These are phyloP conservation scores for Chaetomium globosum DNA, from an alignment of 2,329 filamentous ascomycete species.

Conservation along the genomic window DNA sequence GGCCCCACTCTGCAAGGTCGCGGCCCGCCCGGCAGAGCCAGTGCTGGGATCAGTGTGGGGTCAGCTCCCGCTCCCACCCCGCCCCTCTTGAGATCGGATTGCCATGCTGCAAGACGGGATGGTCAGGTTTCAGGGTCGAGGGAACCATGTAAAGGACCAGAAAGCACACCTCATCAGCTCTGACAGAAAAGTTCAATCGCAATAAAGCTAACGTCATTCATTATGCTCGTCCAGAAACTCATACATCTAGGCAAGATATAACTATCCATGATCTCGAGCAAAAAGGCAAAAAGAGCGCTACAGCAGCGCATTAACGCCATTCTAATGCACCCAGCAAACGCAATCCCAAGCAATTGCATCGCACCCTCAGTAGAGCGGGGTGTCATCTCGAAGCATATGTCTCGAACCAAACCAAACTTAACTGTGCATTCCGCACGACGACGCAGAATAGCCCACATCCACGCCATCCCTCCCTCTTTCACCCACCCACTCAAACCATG, in stretches of 20 bases:
- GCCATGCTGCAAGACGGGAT: too few species aligned
- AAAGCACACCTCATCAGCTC: not conserved
- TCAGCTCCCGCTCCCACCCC: not conserved
- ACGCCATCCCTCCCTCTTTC: not conserved
- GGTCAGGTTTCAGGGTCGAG: not conserved
- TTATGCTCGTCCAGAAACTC: not conserved
- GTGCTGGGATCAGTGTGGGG: not conserved
- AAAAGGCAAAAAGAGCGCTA: not conserved
- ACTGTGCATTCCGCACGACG: not conserved
- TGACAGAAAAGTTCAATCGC: not conserved
- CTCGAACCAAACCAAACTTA: not conserved
- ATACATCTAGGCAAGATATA: not conserved
- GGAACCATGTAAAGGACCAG: not conserved
- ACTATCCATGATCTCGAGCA: not conserved
- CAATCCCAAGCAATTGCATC: not conserved
- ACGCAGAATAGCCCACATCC: not conserved
- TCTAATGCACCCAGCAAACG: not conserved
- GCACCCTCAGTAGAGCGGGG: not conserved
- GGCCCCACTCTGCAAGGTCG: not conserved
- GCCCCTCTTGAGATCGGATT: too few species aligned
- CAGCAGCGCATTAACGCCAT: not conserved
- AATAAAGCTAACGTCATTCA: not conserved
- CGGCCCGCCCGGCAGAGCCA: constrained; percentile 3
- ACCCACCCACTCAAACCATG: constrained; percentile 59
- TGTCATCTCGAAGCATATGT: not conserved